Base-by-base conservation (phyloP, 768 basidiomycete species). In the Suillus tomentosus region DNA sequence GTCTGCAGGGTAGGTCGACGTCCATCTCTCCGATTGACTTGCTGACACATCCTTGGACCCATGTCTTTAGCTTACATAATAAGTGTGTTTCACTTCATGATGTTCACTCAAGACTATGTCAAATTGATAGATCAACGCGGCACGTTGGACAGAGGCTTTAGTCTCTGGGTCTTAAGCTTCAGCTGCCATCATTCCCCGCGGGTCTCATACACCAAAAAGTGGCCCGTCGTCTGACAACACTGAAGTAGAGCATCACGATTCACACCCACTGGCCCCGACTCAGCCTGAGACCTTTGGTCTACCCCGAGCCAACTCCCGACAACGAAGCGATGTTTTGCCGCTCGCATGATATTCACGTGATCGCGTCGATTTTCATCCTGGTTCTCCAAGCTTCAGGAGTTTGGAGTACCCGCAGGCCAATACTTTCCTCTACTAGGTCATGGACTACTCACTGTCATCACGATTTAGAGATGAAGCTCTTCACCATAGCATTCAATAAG, bases 1-100 rank as follows among this genome's bases (percentile, higher is more conserved):
- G 67, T n/a, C 66, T 31, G 27, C 51, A 70, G 9, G 64, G 64
- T n/a, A 67, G 61, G 60, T 69, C 71, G 39, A 62, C 34, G 43
- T 64, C 59, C 72, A 74, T 74, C 54, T 42, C 5, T 37, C 11
- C 3, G 24, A 17, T 27, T 27, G 39, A 10, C 13, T 54, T 54
- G 53, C 53, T 54, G 53, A 54, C 53, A 11, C 31, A 34, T 54
- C 53, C 15, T 0, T 5, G 31, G 5, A n/a, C 19, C 8, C 3
- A 54, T 19, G 19, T 34, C 31, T 10, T 11, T 9, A 19, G 53
- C 31, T 54, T 54, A 54, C 19, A 31, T 31, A 31, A 54, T 54
- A 34, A 27, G 27, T 27, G 27, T 27, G 27, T 27, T 27, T 27
- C 27, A 27, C 27, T 27, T 42, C 31, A 31, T 31, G 31, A 31